Evolutionary conservation across 805 yeast genomes (phyloP), one percentile per base, ranked within the genome.

Genomic region (Pichia heedii): DNA sequence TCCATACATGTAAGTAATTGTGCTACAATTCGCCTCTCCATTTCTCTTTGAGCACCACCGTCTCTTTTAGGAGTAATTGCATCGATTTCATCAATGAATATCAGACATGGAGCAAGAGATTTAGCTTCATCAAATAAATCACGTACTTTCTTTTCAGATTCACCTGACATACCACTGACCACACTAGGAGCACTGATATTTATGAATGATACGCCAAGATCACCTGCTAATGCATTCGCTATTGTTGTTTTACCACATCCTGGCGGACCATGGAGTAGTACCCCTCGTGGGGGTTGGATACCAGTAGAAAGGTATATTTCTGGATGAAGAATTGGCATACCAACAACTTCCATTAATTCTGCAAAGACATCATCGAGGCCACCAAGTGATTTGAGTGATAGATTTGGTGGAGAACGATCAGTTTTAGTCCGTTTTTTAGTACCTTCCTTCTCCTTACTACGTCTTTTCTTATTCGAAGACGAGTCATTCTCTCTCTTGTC

Each of bases 91-190:
- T 93, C 98, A 56, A 93, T 81, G 56, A 93, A 93, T 40, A 93
- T 74, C 24, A 93, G 66, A 62, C 97, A 89, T 9, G 98, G 98
- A 1, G 98, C 98, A 43, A 87, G 58, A 4, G 73, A 54, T 55
- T 81, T 82, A 3, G 98, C 98, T 58, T 93, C 97, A 33, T 88
- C 96, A 57, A 90, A 90, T 33, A 90, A 69, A 46, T 93, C 97
- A 49, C 98, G 72, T 20, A 93, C 70, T 57, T 90, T 89, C 68
- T 93, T 93, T 61, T 93, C 98, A 50, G 90, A 79, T 61, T 93
- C 98, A 36, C 98, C 98, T n/a, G 96, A 86, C 97, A 93, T 93
- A 5, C 98, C 98, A 48, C 96, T 85, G 0, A 93, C 97, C 9
- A 93, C 86, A 2, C 95, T 82, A 1, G 98, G 98, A 0, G 98